Evolutionary conservation across 1,284 basidiomycete species (phyloP).

Genomic region (Boletellus deceptivus): DNA sequence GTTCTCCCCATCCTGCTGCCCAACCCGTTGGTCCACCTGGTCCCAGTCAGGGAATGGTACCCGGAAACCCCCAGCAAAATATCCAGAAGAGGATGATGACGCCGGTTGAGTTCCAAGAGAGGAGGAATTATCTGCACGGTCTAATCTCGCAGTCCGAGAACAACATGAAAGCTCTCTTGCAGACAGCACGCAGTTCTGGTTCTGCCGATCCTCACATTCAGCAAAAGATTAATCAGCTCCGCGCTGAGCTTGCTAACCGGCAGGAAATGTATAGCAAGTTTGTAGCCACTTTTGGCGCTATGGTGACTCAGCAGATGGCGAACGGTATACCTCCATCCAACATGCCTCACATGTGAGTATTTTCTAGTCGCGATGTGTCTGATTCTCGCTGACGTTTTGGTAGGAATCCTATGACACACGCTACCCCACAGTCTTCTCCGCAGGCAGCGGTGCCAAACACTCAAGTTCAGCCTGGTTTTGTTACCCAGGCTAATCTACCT

Average conservation of each 20-base stretch:
- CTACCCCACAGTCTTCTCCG: slow-evolving; percentile 22
- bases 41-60: slow-evolving; percentile 22
- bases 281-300: slow-evolving; percentile 18
- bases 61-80: slow-evolving; percentile 19
- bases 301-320: slow-evolving; percentile 27
- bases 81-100: slow-evolving; percentile 23
- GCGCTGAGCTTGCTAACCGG: slow-evolving; percentile 33
- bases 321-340: slow-evolving; percentile 23
- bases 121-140: slow-evolving; percentile 13
- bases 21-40: slow-evolving; percentile 22
- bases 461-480: slow-evolving; percentile 25
- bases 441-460: slow-evolving; percentile 12
- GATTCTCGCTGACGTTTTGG: slow-evolving; percentile 12
- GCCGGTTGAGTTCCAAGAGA: slow-evolving; percentile 27
- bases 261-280: slow-evolving; percentile 40
- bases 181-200: slow-evolving; percentile 17
- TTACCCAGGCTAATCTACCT: slow-evolving; percentile 21
- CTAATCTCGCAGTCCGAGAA: slow-evolving; percentile 22
- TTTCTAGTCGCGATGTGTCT: background rate
- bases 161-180: slow-evolving; percentile 10
- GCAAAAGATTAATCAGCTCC: slow-evolving; percentile 31
- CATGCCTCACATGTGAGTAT: slow-evolving; percentile 30
- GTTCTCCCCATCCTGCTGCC: slow-evolving; percentile 45
- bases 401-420: slow-evolving; percentile 21
- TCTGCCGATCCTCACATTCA: slow-evolving; percentile 31